phyloP scores from a whole-genome alignment of 1,284 basidiomycete genomes.

The Sporisorium scitamineum region DNA sequence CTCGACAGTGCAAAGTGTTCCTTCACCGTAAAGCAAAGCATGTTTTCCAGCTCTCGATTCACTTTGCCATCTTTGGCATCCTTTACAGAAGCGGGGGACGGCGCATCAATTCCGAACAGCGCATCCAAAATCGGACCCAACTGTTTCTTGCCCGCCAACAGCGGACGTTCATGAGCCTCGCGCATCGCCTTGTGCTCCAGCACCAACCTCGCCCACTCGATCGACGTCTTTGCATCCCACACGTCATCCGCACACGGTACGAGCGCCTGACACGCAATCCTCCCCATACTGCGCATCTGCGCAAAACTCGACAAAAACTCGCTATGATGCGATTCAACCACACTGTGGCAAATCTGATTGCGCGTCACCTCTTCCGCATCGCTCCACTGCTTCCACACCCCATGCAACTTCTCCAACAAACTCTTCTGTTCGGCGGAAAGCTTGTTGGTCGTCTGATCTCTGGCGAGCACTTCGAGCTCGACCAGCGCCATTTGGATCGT shows the following conservation, averaged over 20 bases:
- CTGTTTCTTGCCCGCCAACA: slow-evolving; percentile 35
- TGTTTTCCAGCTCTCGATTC: slow-evolving; percentile 16
- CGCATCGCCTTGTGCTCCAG: slow-evolving; percentile 40
- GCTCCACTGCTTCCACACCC: slow-evolving; percentile 48
- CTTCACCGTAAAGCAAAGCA: slow-evolving; percentile 37
- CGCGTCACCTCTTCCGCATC: slow-evolving; percentile 51
- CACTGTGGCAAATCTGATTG: slow-evolving; percentile 39
- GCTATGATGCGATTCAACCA: slow-evolving; percentile 49
- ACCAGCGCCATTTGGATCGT: slow-evolving; percentile 41
- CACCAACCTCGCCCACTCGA: slow-evolving; percentile 44
- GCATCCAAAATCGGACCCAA: slow-evolving; percentile 42
- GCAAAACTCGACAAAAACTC: slow-evolving; percentile 33
- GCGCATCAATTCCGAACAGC: slow-evolving; percentile 20
- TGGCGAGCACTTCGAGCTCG: slow-evolving; percentile 41
- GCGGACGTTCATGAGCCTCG: slow-evolving; percentile 16
- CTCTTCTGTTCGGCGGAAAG: slow-evolving; percentile 36
- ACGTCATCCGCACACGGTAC: slow-evolving; percentile 42
- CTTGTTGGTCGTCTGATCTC: slow-evolving; percentile 32
- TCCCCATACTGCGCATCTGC: slow-evolving; percentile 37
- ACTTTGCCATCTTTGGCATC: neutral
- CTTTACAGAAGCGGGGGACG: slow-evolving; percentile 5
- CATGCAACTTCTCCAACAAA: slow-evolving; percentile 32
- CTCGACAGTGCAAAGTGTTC: slow-evolving; percentile 44
- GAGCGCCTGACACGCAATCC: slow-evolving; percentile 39
- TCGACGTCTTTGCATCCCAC: slow-evolving; percentile 46